Conservation (phyloP, 805 yeast genomes). For the Barnettozyma salicaria region DNA sequence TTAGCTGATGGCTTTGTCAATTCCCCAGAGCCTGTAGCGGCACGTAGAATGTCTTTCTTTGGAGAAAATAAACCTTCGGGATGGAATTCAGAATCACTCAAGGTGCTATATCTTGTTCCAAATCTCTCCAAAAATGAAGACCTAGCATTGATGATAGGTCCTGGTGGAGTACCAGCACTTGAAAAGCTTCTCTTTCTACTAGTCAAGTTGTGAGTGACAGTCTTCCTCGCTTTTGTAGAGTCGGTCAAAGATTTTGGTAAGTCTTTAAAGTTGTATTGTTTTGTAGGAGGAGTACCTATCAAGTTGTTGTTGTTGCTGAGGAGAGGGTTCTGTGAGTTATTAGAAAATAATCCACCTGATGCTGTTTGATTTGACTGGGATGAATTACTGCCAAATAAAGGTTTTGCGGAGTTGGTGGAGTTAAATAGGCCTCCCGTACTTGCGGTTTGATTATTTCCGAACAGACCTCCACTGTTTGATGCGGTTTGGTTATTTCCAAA, state of each 20-base stretch:
- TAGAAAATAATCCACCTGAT: slow-evolving; percentile 20
- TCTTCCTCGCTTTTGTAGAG: slow-evolving; percentile 20
- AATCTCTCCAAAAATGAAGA: slow-evolving; percentile 31
- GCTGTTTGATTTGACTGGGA: slow-evolving; percentile 2
- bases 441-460: slow-evolving; percentile 20
- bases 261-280: slow-evolving; percentile 27
- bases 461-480: background rate
- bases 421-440: slow-evolving; percentile 24
- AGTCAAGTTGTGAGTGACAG: slow-evolving; percentile 6
- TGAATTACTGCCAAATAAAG: slow-evolving; percentile 12
- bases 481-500: slow-evolving; percentile 11
- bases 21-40: slow-evolving; percentile 15
- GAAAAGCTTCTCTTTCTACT: slow-evolving; percentile 25
- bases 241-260: slow-evolving; percentile 36
- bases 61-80: slow-evolving; percentile 35
- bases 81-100: slow-evolving; percentile 23
- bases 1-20: background rate
- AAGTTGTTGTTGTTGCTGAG: slow-evolving; percentile 20
- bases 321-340: slow-evolving; percentile 5
- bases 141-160: slow-evolving; percentile 18
- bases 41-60: slow-evolving; percentile 21
- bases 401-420: slow-evolving; percentile 4
- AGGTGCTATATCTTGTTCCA: slow-evolving; percentile 29
- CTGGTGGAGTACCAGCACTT: slow-evolving; percentile 16
- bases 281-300: slow-evolving; percentile 29